Conservation (phyloP, 345 rosid genomes). For the Acer negundo region DNA sequence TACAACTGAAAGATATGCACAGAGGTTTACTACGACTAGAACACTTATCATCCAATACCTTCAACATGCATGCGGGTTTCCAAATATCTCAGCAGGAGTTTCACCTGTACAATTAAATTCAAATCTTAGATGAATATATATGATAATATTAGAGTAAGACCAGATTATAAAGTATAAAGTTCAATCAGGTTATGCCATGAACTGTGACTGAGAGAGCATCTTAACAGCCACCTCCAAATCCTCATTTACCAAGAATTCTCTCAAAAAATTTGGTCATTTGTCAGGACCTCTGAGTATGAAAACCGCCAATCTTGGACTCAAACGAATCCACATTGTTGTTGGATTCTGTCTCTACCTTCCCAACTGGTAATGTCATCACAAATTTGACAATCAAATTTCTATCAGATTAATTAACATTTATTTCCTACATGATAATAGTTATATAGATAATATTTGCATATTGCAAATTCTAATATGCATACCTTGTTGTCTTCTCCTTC, state of each 20-base stretch:
- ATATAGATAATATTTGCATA: not conserved
- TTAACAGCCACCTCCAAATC: slow-evolving; percentile 37
- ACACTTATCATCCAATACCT: no score
- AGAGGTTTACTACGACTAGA: no score
- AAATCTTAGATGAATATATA: not conserved
- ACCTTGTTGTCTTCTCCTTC: slow-evolving; percentile 29
- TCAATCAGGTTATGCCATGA: slow-evolving; percentile 8
- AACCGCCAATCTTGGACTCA: no score
- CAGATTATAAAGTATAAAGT: not conserved
- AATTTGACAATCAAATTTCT: no score
- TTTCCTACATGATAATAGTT: not conserved
- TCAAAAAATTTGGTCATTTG: no score
- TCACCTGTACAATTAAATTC: slow-evolving; percentile 22
- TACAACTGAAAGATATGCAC: no score
- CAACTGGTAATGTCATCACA: no score
- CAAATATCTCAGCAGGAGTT: slow-evolving; percentile 15
- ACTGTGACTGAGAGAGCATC: slow-evolving; percentile 23
- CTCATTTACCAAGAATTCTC: slow-evolving; percentile 34
- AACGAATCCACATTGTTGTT: no score
- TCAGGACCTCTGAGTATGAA: no score
- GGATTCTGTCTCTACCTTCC: no score
- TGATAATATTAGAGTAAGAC: not conserved
- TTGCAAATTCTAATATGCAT: not conserved
- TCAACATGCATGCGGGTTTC: not conserved
- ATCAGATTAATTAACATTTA: no score